phyloP scores from a whole-genome alignment of 805 yeast species.

The Saccharomycopsis vini region DNA sequence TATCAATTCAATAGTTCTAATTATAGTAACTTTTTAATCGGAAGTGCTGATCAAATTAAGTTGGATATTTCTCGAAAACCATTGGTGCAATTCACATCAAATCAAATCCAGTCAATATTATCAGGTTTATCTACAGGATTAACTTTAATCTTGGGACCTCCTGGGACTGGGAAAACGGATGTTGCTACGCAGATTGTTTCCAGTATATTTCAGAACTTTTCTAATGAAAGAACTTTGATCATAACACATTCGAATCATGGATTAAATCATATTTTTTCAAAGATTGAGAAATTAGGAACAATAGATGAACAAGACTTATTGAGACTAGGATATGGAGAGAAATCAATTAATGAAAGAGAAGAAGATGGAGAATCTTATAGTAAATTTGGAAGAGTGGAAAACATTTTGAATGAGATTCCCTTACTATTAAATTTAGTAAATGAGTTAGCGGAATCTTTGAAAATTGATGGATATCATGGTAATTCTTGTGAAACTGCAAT shows the following conservation, averaged over 20 bases:
- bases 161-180: slow-evolving; percentile 28
- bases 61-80: no score
- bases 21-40: neutral
- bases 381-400: slow-evolving; percentile 20
- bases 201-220: slow-evolving; percentile 22
- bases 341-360: no score
- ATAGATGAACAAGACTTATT: slow-evolving; percentile 23
- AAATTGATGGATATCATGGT: slow-evolving; percentile 29
- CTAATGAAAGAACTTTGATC: slow-evolving; percentile 25
- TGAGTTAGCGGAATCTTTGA: slow-evolving; percentile 25
- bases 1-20: neutral
- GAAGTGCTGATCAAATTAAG: no score
- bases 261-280: slow-evolving; percentile 22
- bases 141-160: slow-evolving; percentile 20
- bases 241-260: slow-evolving; percentile 23
- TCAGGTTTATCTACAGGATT: slow-evolving; percentile 21
- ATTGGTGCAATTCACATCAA: slow-evolving; percentile 1
- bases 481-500: slow-evolving; percentile 29
- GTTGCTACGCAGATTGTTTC: slow-evolving; percentile 24
- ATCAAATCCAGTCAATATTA: slow-evolving; percentile 25
- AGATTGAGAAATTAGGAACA: slow-evolving; percentile 19
- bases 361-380: slow-evolving; percentile 1
- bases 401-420: neutral
- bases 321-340: slow-evolving; percentile 21
- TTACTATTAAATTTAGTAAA: slow-evolving; percentile 24